These are phyloP conservation scores for Pythium apleroticum DNA, from an alignment of 352 stramenopile species.

Conservation along the genomic window DNA sequence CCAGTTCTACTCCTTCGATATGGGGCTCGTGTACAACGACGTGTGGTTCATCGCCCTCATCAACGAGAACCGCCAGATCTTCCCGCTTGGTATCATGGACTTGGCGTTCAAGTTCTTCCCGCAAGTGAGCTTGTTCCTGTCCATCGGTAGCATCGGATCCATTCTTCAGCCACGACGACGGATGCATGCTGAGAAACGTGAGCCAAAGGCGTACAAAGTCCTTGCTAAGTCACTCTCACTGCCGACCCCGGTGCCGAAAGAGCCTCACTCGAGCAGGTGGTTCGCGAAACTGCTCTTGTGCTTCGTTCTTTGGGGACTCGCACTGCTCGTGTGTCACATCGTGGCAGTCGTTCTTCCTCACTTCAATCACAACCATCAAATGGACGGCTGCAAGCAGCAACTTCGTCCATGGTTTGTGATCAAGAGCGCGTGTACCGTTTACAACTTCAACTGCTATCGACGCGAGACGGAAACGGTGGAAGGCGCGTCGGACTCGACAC, in stretches of 20 bases:
- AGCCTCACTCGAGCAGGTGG: not conserved
- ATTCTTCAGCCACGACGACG: not conserved
- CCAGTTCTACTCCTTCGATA: slow-evolving; percentile 16
- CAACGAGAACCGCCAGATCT: slow-evolving; percentile 25
- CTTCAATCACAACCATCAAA: slow-evolving; percentile 7
- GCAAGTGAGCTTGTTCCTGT: slow-evolving; percentile 23
- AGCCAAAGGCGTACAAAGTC: not conserved
- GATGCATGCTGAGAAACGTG: not conserved
- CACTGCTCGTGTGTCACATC: slow-evolving; percentile 5
- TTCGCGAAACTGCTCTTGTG: not conserved
- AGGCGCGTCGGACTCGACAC: not conserved
- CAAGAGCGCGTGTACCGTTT: slow-evolving; percentile 14
- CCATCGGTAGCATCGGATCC: slow-evolving; percentile 7
- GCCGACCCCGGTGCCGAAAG: not conserved
- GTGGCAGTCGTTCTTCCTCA: not conserved
- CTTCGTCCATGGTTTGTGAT: slow-evolving; percentile 19
- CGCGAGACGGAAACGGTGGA: slow-evolving; percentile 2
- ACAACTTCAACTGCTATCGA: slow-evolving; percentile 24
- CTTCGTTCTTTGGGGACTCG: not conserved
- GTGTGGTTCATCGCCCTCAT: slow-evolving; percentile 25
- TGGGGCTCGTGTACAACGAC: slow-evolving; percentile 23
- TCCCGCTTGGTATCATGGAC: slow-evolving; percentile 11
- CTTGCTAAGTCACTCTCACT: not conserved
- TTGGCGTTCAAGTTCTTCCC: slow-evolving; percentile 16
- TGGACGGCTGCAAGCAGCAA: slow-evolving; percentile 18